These are phyloP conservation scores for Dothideomycetes sp. DNA, from an alignment of 2,329 filamentous ascomycete species.

Conservation along the genomic window DNA sequence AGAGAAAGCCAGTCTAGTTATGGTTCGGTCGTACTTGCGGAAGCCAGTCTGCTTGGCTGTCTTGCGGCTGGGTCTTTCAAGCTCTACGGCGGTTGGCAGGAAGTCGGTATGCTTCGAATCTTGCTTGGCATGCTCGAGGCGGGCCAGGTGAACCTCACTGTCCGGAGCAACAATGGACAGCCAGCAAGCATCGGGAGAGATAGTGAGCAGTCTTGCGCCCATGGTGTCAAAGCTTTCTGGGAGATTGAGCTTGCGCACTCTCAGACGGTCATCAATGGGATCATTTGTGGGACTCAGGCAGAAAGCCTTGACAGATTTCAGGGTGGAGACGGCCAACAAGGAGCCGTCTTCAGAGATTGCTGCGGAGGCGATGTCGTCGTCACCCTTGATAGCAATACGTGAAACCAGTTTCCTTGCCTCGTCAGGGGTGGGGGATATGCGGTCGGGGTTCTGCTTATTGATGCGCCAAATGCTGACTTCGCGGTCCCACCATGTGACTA, in stretches of 20 bases:
- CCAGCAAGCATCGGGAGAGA: conserved; percentile 63
- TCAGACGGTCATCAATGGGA: conserved; percentile 34
- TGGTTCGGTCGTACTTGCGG: conserved; percentile 64
- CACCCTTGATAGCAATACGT: conserved; percentile 38
- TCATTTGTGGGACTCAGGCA: conserved; percentile 40
- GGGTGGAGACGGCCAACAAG: conserved; percentile 66
- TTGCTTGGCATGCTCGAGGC: conserved; percentile 32
- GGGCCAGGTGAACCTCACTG: conserved; percentile 37
- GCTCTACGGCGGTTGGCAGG: conserved; percentile 25
- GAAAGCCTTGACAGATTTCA: conserved; percentile 67
- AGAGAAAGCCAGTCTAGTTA: conserved; percentile 68
- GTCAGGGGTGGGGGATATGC: conserved; percentile 17
- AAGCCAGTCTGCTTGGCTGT: conserved; percentile 23
- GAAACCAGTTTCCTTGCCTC: conserved; percentile 31
- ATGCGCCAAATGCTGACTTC: conserved; percentile 76
- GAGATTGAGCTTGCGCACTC: conserved; percentile 59
- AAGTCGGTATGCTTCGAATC: conserved; percentile 25
- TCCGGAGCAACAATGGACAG: conserved; percentile 43
- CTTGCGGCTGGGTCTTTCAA: conserved; percentile 26
- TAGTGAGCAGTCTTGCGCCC: conserved; percentile 58
- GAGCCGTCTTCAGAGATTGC: conserved; percentile 61
- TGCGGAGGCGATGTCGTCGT: conserved; percentile 72
- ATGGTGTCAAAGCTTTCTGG: conserved; percentile 43
- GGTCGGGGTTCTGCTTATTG: conserved; percentile 23
- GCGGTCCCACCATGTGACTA: conserved; percentile 87